Evolutionary conservation across 306 rosid species (phyloP).

Genomic region (Castanopsis chinensis): DNA sequence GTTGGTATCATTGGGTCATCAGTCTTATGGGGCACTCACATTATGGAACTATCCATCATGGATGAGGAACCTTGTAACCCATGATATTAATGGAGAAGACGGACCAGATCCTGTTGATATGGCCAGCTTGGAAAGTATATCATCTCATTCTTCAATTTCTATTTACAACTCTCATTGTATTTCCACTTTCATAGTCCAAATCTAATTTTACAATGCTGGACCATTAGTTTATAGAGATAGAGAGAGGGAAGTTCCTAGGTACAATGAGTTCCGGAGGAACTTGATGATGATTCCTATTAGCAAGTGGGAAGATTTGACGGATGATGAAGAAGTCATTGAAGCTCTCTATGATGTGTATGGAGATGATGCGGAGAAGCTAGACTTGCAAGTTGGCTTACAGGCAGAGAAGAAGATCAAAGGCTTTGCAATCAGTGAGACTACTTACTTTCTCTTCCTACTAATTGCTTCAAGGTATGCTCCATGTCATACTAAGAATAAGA

Average conservation of each 20-base stretch:
- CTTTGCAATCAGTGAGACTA: conserved; percentile 74
- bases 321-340: conserved; percentile 43
- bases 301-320: conserved; percentile 71
- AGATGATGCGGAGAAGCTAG: conserved; percentile 72
- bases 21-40: conserved; percentile 56
- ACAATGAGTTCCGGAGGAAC: conserved; percentile 69
- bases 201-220: conserved; percentile 14
- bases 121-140: conserved; percentile 68
- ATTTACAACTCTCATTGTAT: neutral
- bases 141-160: neutral
- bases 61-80: conserved; percentile 67
- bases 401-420: conserved; percentile 81
- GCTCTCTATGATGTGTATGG: conserved; percentile 61
- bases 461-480: conserved; percentile 60
- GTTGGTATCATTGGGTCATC: conserved; percentile 76
- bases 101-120: conserved; percentile 68
- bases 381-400: conserved; percentile 60
- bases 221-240: conserved; percentile 64
- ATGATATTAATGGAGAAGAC: conserved; percentile 67
- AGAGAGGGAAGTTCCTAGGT: conserved; percentile 71
- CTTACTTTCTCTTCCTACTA: conserved; percentile 62
- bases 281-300: conserved; percentile 62
- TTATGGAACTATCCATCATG: conserved; percentile 75
- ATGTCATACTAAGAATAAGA: too few species aligned
- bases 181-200: neutral